Evolutionary conservation across 2,329 filamentous ascomycete genomes (phyloP), one percentile per base, ranked within the genome.

Genomic region (Blastomyces gilchristii): DNA sequence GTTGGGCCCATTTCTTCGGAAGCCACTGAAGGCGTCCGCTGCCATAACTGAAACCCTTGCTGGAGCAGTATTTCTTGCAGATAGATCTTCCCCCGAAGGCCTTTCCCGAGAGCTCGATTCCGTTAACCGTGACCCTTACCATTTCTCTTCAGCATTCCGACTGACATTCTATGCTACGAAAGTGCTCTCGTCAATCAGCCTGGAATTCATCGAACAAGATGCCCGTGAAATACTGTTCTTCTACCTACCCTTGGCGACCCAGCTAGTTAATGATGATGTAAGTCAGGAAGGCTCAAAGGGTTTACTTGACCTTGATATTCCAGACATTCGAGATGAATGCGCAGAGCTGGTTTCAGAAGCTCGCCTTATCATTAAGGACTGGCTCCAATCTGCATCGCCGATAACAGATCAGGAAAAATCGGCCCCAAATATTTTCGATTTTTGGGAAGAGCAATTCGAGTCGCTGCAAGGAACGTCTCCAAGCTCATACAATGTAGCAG

Each of bases 1-100:
- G 16, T 74, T 96, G 2, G 70, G 72, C 0, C 77, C 76, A 1
- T 81, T 91, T 63, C 74, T 77, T 49, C 69, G 70, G 47, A 65
- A 75, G 31, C 73, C 75, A 31, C 74, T 74, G 22, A 70, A 72
- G 37, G 79, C 83, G 5, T 86, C 90, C 0, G 75, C 96, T 2
- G 85, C 90, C 0, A 83, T 96, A 4, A 90, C 87, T 1, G 92
- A 86, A 70, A 82, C 81, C 31, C 78, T 96, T 7, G 85, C 84
- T 0, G 90, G 90, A 3, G 84, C 85, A 0, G 83, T 89, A 6
- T 86, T 88, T 67, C 76, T 96, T 2, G 79, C 88, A 0, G 72
- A 77, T 12, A 67, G 67, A 50, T 65, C 71, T 4, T 31, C 75
- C 67, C 63, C 71, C 61, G 63, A 71, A 25, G 59, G 65, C 50